These are phyloP conservation scores for Apium graveolens DNA, from an alignment of 129 eudicot genomes.

Conservation along the genomic window DNA sequence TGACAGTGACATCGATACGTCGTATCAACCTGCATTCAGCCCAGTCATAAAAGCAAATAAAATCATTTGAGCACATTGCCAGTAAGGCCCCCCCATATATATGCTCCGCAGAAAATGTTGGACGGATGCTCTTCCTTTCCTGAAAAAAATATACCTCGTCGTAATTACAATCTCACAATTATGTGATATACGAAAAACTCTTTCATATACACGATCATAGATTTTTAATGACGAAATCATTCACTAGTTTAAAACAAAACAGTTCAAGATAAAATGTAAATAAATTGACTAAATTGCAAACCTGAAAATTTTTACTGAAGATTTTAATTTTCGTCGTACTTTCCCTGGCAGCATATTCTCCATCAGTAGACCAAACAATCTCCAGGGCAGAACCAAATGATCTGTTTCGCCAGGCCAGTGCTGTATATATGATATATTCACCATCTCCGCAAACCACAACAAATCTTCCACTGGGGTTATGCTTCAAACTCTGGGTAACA, in stretches of 20 bases:
- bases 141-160: constrained; percentile 18
- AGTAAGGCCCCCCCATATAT: constrained; percentile 76
- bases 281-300: constrained; percentile 13
- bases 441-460: constrained; percentile 99
- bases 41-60: constrained; percentile 97
- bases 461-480: constrained; percentile 94
- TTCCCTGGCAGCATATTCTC: constrained; percentile 96
- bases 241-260: neutral
- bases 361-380: constrained; percentile 93
- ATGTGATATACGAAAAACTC: neutral
- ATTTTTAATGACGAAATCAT: neutral
- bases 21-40: constrained; percentile 89
- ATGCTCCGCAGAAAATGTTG: constrained; percentile 87
- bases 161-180: neutral
- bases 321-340: constrained; percentile 92
- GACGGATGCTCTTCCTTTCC: constrained; percentile 95
- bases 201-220: neutral
- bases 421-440: constrained; percentile 90
- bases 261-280: neutral
- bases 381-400: constrained; percentile 97
- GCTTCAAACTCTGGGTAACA: constrained; percentile 72
- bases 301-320: constrained; percentile 83
- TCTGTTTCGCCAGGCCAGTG: constrained; percentile 98
- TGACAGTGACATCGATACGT: constrained; percentile 85
- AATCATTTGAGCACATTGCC: constrained; percentile 93